Base-by-base conservation (phyloP, 495 filamentous ascomycete species). In the Lasiosphaeriaceae sp. region DNA sequence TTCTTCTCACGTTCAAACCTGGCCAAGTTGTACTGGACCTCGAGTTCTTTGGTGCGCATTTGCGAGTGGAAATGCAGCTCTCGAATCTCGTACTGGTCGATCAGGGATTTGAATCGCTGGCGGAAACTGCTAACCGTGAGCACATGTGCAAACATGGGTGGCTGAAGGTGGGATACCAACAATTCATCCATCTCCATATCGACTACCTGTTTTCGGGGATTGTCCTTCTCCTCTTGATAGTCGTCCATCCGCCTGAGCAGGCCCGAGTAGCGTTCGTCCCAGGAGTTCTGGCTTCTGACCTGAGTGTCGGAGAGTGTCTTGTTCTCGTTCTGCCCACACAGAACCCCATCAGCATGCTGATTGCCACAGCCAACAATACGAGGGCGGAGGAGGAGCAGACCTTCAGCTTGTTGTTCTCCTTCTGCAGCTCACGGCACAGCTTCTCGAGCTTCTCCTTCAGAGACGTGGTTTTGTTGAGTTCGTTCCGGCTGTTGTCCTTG, bases 391-490 rank as follows among this genome's bases (percentile, higher is more conserved):
- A 43, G 29, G 4, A 3, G 37, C 35, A 41, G 72, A 96, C 92
- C 86, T 97, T 97, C 17, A 98, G 80, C 69, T 92, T 90, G 70
- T 97, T 97, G 71, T 97, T 97, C 67, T 98, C 95, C 64, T 90
- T 89, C 43, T 92, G 91, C 34, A 97, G 76, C 65, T 97, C 93
- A 31, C 94, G 78, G 61, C 91, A 96, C 41, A 97, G 77, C 66
- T 96, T 97, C 68, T 97, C 95, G 39, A 97, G 76, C 71, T 97
- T 97, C 59, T 96, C 90, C 69, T 92, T 96, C 66, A 96, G 84
- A 11, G 84, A 85, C 9, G 87, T 83, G 20, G 89, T 92, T 71
- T 94, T 95, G 71, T 81, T 92, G 51, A 96, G 79, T 70, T 98
- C 94, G 37, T 86, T 87, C 59, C 89, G 85, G 19, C 85, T 83